phyloP scores from a whole-genome alignment of 192 early-diverging fungal genomes.

The Backusella macrospora region DNA sequence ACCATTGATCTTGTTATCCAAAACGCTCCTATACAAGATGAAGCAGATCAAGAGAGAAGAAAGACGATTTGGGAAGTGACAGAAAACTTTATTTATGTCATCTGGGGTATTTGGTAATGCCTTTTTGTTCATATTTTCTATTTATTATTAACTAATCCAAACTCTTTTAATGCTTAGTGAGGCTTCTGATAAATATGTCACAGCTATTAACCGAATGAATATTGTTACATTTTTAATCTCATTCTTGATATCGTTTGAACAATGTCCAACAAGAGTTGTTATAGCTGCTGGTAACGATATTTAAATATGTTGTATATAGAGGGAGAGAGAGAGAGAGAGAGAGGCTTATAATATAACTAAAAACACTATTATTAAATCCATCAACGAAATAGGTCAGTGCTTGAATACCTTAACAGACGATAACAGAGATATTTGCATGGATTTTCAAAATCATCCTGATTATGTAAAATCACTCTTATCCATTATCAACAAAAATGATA shows the following conservation, averaged over 20 bases:
- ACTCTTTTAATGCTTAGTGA: slow-evolving; percentile 49
- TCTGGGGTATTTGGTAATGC: slow-evolving; percentile 51
- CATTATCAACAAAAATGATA: slow-evolving; percentile 41
- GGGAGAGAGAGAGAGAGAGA: too few relatives aligned
- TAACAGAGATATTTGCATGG: slow-evolving; percentile 60
- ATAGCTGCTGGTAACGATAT: slow-evolving; percentile 52
- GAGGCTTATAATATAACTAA: too few relatives aligned
- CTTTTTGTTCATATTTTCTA: neutral
- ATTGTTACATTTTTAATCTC: slow-evolving; percentile 68
- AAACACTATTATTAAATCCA: neutral
- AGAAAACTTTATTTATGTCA: slow-evolving; percentile 59
- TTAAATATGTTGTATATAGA: slow-evolving; percentile 5
- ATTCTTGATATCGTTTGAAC: slow-evolving; percentile 58
- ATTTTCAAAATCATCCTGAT: slow-evolving; percentile 61
- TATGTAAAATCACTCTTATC: slow-evolving; percentile 55
- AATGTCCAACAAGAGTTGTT: slow-evolving; percentile 50
- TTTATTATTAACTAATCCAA: neutral
- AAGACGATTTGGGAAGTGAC: slow-evolving; percentile 60
- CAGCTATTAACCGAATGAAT: slow-evolving; percentile 65
- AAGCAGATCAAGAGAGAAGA: slow-evolving; percentile 40
- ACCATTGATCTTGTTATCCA: slow-evolving; percentile 41
- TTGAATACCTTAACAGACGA: slow-evolving; percentile 85
- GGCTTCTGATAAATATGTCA: slow-evolving; percentile 67
- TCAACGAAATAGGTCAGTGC: slow-evolving; percentile 61
- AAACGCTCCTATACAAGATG: slow-evolving; percentile 38